Base-by-base conservation (phyloP, 2,329 filamentous ascomycete species). In the Penicillium crustosum region DNA sequence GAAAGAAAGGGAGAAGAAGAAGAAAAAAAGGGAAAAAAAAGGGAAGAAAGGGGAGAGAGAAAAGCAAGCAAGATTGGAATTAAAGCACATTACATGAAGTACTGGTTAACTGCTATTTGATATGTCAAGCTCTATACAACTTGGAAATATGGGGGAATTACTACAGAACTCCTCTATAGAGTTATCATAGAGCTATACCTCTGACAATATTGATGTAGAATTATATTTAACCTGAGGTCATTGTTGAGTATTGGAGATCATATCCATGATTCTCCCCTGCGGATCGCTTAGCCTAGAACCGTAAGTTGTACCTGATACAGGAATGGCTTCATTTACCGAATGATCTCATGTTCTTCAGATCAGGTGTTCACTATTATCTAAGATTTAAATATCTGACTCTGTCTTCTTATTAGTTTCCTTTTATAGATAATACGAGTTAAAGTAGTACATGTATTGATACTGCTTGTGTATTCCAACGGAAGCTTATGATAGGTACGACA, bases 31-130 rank as follows among this genome's bases (percentile, higher is more conserved):
- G 17, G 9, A 21, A 56, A 54, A 60, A 50, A 61, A 60, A 62
- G 57, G 58, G 61, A 67, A 70, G 61, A 65, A 57, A 68, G 61
- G 66, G 58, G 61, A 64, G 55, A 63, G 61, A 64, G 64, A 64
- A 59, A 51, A 61, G 59, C 56, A 64, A 63, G 60, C 56, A 66
- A 66, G 61, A 66, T 60, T 61, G 21, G 42, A 39, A 66, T 51
- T 51, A 54, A 47, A 47, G 23, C 50, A 21, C 25, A 47, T 47
- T 29, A 53, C 23, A 44, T 38, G 41, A 48, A 38, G 41, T 53
- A 48, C 51, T 48, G 15, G 8, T 19, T 19, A 12, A 23, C 27
- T 31, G 6, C 29, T 36, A 53, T 21, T 57, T 45, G 49, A 57
- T 53, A 57, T 53, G 43, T 57, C 35, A 27, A 47, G 35, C 38